Base-by-base conservation (phyloP, 176 grass and related monocot species). In the Avena eriantha region DNA sequence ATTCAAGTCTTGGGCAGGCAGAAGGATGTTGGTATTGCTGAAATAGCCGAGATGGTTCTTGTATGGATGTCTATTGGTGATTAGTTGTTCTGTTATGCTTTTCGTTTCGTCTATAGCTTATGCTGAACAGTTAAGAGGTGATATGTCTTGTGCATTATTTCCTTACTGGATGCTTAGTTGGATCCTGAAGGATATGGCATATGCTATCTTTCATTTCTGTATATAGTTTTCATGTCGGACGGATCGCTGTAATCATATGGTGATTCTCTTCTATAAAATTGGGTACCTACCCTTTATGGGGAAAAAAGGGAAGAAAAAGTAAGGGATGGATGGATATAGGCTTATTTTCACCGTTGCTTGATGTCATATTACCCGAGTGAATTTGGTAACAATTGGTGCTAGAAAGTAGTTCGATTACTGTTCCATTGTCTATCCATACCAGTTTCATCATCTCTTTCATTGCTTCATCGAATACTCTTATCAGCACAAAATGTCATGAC, bases 1-100 rank as follows among this genome's bases (percentile, higher is more conserved):
- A 16, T 76, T 76, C 24, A 76, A 76, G 73, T 53, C 29, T 77
- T 77, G 34, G 49, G 4, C 49, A 55, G 4, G 67, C 67, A 39
- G 74, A 77, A 56, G 49, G 74, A 56, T 55, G 74, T 29, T 77
- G 26, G 74, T 77, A 8, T 54, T 54, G 47, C 73, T 77, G 17
- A 56, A 18, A 55, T 54, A 35, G 4, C 74, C 9, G 17, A 77
- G 49, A 55, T 77, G 29, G 23, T 51, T 51, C 46, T 75, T 46
- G 15, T 50, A 51, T 75, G 14, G 23, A 75, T 75, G 14, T 51
- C 47, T 49, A 75, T 31, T 31, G 22, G 12, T 75, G 23, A 49
- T 22, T 51, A 75, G 46, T 50, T 48, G 11, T 47, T 75, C 15
- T 26, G 14, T 4, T 14, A 74, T 75, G 46, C 7, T 29, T 50